These are phyloP conservation scores for Sporothrix euskadiensis DNA, from an alignment of 2,329 filamentous ascomycete genomes.

Conservation along the genomic window DNA sequence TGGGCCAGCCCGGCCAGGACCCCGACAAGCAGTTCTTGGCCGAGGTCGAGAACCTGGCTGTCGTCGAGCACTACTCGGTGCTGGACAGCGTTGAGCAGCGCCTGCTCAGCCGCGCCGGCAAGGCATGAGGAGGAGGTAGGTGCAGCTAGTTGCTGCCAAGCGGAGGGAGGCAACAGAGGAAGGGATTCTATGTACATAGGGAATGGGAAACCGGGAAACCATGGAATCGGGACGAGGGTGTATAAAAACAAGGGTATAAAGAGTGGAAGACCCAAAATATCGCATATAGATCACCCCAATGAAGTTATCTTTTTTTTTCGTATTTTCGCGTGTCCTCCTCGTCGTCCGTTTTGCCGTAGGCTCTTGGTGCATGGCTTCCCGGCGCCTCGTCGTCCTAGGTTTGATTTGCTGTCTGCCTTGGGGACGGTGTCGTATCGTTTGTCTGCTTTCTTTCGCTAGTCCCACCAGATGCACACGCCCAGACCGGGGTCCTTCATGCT, in stretches of 20 bases:
- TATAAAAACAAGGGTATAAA: background rate
- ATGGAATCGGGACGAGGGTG: background rate
- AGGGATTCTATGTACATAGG: background rate
- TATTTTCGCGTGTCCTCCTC: background rate
- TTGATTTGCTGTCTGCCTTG: background rate
- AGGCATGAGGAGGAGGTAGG: slow-evolving; percentile 10
- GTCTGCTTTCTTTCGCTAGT: slow-evolving; percentile 26
- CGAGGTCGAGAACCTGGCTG: slow-evolving; percentile 93
- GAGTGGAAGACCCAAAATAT: background rate
- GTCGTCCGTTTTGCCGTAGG: background rate
- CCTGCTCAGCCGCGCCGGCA: slow-evolving; percentile 58
- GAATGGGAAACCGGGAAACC: background rate
- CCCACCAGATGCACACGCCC: slow-evolving; percentile 60
- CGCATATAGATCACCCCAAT: slow-evolving; percentile 16
- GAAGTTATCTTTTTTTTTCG: background rate
- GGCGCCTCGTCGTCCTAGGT: no score
- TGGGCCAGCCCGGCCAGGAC: slow-evolving; percentile 86
- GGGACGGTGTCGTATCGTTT: background rate
- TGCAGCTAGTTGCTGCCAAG: background rate
- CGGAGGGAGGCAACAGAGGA: background rate
- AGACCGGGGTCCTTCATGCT: slow-evolving; percentile 65
- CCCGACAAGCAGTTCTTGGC: slow-evolving; percentile 91
- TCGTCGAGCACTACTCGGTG: slow-evolving; percentile 90
- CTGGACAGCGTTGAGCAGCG: slow-evolving; percentile 85
- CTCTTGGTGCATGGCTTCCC: background rate